These are phyloP conservation scores for Poteriospumella lacustris DNA, from an alignment of 108 stramenopile genomes.

Conservation along the genomic window DNA sequence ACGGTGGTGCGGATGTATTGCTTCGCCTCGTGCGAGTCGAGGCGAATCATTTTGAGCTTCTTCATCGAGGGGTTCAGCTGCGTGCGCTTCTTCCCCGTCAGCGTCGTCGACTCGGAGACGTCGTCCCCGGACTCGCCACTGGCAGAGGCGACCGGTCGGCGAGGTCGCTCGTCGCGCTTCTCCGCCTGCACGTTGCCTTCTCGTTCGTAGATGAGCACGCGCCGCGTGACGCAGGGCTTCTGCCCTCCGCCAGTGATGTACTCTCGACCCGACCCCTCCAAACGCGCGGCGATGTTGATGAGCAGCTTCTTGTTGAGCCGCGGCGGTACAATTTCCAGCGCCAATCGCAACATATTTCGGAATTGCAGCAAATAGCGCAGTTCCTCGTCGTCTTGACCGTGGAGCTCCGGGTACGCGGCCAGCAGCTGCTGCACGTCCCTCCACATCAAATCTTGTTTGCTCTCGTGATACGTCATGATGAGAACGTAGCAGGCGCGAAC, in stretches of 20 bases:
- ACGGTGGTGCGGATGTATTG: too few species aligned
- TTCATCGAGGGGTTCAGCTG: too few species aligned
- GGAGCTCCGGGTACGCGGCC: not conserved
- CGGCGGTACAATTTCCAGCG: not conserved
- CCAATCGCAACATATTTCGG: not conserved
- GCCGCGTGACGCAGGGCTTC: not conserved
- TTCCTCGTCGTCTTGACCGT: not conserved
- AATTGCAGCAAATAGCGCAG: not conserved
- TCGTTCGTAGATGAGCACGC: not conserved
- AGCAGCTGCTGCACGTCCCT: not conserved
- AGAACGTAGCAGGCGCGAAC: not conserved
- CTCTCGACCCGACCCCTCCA: not conserved
- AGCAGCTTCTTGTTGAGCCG: not conserved
- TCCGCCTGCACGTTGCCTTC: not conserved
- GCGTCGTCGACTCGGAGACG: too few species aligned
- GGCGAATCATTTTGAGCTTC: too few species aligned
- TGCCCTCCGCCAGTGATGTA: constrained; percentile 16
- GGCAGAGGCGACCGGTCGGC: too few species aligned
- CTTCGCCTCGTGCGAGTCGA: too few species aligned
- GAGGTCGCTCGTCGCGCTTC: not conserved
- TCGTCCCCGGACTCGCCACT: too few species aligned
- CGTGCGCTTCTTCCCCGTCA: too few species aligned
- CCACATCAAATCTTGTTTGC: not conserved
- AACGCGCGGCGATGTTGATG: not conserved
- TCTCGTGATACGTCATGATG: not conserved